A percentile compares a stretch with the other conserved stretches of the same genome.
Evolutionary conservation across 2,329 filamentous ascomycete species (phyloP).

Genomic region (Zymoseptoria ardabiliae): DNA sequence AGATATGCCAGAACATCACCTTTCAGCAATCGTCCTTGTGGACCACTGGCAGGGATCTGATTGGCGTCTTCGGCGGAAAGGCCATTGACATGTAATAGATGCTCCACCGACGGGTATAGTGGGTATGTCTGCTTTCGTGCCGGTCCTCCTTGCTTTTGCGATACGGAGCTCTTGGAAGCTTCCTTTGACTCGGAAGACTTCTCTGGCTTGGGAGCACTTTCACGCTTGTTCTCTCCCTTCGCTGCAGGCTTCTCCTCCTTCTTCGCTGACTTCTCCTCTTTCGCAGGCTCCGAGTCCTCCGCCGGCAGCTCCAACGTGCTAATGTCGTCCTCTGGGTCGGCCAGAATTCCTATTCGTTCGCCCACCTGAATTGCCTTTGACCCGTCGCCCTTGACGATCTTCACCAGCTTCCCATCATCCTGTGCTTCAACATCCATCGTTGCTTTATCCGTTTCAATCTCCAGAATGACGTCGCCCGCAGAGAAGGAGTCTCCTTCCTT

Average conservation of each 20-base stretch:
- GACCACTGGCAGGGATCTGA: slow-evolving; percentile 81
- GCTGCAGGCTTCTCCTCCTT: slow-evolving; percentile 18
- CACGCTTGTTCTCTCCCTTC: slow-evolving; percentile 14
- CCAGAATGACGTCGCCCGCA: slow-evolving; percentile 78
- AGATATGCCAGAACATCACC: slow-evolving; percentile 90
- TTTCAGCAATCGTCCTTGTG: slow-evolving; percentile 82
- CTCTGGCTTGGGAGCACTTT: slow-evolving; percentile 15
- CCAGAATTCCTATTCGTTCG: slow-evolving; percentile 71
- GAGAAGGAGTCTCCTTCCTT: slow-evolving; percentile 79
- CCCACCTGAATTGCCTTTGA: slow-evolving; percentile 73
- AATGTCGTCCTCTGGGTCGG: slow-evolving; percentile 74
- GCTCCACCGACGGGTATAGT: slow-evolving; percentile 73
- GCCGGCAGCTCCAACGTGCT: slow-evolving; percentile 65
- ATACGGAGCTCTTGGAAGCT: not conserved
- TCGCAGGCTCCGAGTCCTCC: slow-evolving; percentile 46
- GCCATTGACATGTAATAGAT: slow-evolving; percentile 72
- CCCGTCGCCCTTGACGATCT: slow-evolving; percentile 68
- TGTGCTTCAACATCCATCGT: slow-evolving; percentile 93
- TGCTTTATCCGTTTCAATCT: slow-evolving; percentile 92
- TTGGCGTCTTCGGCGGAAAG: slow-evolving; percentile 67
- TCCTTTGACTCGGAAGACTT: slow-evolving; percentile 20
- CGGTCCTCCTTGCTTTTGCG: slow-evolving; percentile 31
- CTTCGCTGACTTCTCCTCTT: slow-evolving; percentile 16
- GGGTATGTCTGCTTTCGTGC: slow-evolving; percentile 62
- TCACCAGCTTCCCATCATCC: slow-evolving; percentile 78